Percentiles rank a stretch among this genome's conserved stretches.
Conservation (phyloP, 192 early-diverging fungal species). For the Backusella psychrophila region DNA sequence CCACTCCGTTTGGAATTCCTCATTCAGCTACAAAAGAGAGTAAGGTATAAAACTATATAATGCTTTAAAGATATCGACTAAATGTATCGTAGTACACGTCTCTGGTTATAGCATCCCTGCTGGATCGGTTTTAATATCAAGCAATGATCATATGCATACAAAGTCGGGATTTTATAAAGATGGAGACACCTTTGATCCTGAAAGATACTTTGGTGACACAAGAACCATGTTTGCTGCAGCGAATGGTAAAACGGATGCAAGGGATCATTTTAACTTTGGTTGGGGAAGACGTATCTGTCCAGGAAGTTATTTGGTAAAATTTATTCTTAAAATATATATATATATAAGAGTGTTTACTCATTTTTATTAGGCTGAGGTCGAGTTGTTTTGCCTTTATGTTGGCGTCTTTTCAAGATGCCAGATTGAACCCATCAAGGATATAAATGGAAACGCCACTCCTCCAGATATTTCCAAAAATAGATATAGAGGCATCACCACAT, state of each 20-base stretch:
- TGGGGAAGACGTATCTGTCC: constrained; percentile 13
- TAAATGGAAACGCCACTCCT: not conserved
- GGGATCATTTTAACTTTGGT: constrained; percentile 20
- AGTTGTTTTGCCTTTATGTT: not conserved
- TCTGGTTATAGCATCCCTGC: constrained; percentile 50
- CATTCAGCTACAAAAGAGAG: constrained; percentile 13
- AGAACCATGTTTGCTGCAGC: not conserved
- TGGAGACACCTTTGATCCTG: constrained; percentile 48
- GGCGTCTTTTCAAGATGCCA: not conserved
- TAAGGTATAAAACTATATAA: not conserved
- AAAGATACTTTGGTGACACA: constrained; percentile 23
- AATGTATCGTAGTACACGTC: not conserved
- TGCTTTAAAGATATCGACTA: too few species aligned
- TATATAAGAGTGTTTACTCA: not conserved
- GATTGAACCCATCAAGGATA: not conserved
- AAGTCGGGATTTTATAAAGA: constrained; percentile 30
- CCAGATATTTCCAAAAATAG: not conserved
- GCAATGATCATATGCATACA: constrained; percentile 47
- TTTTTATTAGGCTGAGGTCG: not conserved
- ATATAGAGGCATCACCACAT: not conserved
- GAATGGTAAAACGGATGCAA: constrained; percentile 10
- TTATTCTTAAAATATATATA: too few species aligned
- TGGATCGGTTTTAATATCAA: constrained; percentile 41
- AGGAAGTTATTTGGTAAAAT: not conserved
- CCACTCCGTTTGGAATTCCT: constrained; percentile 3